Base-by-base conservation (phyloP, 1,139 yeast species). In the Geotrichum citri-aurantii region DNA sequence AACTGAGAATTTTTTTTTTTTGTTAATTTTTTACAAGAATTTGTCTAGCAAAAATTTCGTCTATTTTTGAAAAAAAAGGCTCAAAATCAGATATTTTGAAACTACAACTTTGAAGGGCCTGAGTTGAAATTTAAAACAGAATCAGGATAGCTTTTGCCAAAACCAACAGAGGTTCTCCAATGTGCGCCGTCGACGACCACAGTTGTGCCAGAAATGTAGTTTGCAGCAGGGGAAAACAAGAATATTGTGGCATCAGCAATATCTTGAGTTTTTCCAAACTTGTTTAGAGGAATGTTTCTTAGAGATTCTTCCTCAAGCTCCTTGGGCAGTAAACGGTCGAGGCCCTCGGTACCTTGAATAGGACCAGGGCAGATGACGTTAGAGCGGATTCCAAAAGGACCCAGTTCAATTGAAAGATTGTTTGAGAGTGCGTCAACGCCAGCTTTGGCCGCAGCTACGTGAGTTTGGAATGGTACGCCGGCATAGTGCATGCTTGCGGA, bases 371-470 rank as follows among this genome's bases (percentile, higher is more conserved):
- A 96, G 64, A 91, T 81, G 69, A 88, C 83, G 71, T 91, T 91
- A 55, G 84, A 81, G 59, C 92, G 79, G 53, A 91, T 81, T 2
- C 97, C 97, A 60, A 87, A 70, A 0, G 97, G 96, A 1, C 97
- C 97, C 62, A 89, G 77, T 72, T 91, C 97, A 8, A 88, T 91
- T 0, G 97, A 95, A 62, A 91, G 73, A 0, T 90, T 86, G 64
- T 86, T 84, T 23, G 91, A 84, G 50, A 91, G 75, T 0, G 96
- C 95, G 69, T 92, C 97, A 42, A 91, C 82, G 23, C 96, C 97
- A 0, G 97, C 96, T 74, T 91, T 91, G 6, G 97, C 97, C 0
- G 97, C 96, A 1, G 91, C 87, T 1, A 89, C 96, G 65, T 90
- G 97, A 6, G 82, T 69, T 73, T 91, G 97, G 74, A 86, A 83